Evolutionary conservation across 2,329 filamentous ascomycete species (phyloP).

Genomic region (Sporothrix euskadiensis): DNA sequence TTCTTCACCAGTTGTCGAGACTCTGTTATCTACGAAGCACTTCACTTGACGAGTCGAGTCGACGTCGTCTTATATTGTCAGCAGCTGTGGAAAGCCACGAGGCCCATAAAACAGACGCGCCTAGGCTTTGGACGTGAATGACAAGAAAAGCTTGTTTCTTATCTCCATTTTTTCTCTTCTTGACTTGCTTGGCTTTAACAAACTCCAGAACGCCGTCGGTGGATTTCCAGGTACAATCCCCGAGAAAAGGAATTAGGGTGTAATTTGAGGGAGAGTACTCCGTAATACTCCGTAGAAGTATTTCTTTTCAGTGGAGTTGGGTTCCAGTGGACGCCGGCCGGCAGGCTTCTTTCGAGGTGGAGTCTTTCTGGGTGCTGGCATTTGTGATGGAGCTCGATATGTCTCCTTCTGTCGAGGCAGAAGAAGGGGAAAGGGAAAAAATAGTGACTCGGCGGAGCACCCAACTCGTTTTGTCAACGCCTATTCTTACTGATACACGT

Average conservation of each 20-base stretch:
- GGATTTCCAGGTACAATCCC: not conserved
- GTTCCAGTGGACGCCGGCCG: not conserved
- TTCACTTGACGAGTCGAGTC: not conserved
- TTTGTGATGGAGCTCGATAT: not conserved
- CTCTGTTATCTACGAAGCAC: not conserved
- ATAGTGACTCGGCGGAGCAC: not conserved
- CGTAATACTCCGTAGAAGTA: not conserved
- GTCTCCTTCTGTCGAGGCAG: not conserved
- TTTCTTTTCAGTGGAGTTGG: not conserved
- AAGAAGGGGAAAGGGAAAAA: not conserved
- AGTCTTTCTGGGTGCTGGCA: not conserved
- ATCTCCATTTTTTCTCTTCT: not conserved
- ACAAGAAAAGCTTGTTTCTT: conserved; percentile 13
- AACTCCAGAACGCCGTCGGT: not conserved
- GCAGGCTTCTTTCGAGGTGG: not conserved
- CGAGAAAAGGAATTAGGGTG: not conserved
- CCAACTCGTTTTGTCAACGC: not conserved
- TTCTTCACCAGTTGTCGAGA: not conserved
- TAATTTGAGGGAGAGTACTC: not conserved
- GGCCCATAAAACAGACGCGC: not conserved
- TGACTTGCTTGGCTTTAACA: not conserved
- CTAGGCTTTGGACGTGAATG: not conserved
- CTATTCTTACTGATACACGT: not conserved
- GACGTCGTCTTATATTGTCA: not conserved
- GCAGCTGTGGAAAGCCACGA: not conserved